Percentiles rank a stretch among this genome's conserved stretches.
Conservation (phyloP, 139 green algal species). For the Deuterostichococcus epilithicus region DNA sequence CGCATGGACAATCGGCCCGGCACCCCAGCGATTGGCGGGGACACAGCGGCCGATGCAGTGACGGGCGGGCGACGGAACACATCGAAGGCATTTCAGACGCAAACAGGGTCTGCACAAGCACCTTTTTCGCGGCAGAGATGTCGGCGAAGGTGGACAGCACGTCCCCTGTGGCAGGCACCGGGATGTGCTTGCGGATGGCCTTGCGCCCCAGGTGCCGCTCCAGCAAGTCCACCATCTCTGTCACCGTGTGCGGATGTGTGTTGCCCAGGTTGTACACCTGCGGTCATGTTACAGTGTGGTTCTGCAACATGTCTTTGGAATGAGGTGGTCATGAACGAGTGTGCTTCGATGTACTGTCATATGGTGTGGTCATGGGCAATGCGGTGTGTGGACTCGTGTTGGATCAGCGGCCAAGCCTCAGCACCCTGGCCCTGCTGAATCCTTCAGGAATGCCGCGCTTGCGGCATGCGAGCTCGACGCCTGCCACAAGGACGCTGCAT, state of each 20-base stretch:
- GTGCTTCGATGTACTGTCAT: no score
- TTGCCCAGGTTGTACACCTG: conserved; percentile 75
- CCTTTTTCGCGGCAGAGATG: conserved; percentile 41
- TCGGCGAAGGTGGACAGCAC: conserved; percentile 76
- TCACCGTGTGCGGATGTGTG: conserved; percentile 64
- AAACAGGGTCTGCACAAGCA: conserved; percentile 35
- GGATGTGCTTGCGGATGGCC: conserved; percentile 47
- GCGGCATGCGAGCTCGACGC: no score
- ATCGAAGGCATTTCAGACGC: not conserved
- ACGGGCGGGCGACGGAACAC: not conserved
- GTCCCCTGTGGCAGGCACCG: conserved; percentile 62
- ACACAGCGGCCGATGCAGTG: not conserved
- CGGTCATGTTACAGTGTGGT: conserved; percentile 13
- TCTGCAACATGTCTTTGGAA: no score
- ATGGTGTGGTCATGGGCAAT: no score
- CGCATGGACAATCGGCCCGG: not conserved
- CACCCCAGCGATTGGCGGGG: no score
- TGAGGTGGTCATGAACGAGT: no score
- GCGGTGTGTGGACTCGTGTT: not conserved
- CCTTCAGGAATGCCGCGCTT: no score
- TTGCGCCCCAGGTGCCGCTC: conserved; percentile 51
- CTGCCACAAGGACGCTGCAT: not conserved
- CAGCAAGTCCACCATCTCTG: conserved; percentile 58
- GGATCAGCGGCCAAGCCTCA: no score
- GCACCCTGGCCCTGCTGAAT: no score